Conservation (phyloP, 2,329 filamentous ascomycete species). For the Talaromyces atroroseus region DNA sequence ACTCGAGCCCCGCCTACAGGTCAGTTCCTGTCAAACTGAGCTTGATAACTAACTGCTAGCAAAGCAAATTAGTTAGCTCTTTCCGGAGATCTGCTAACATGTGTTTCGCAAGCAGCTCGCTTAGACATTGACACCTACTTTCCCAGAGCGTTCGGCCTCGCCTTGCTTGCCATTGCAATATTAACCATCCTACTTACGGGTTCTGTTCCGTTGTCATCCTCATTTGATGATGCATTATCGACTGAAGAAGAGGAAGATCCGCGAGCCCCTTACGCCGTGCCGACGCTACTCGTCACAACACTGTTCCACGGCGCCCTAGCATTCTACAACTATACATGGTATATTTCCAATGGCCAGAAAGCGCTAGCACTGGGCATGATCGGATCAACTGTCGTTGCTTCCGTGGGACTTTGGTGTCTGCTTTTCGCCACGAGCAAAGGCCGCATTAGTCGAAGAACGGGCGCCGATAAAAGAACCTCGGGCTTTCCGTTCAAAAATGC, state of each 20-base stretch:
- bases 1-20: slow-evolving; percentile 48
- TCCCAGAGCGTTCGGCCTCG: slow-evolving; percentile 63
- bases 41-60: no score
- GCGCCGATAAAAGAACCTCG: slow-evolving; percentile 61
- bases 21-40: slow-evolving; percentile 28
- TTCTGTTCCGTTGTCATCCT: slow-evolving; percentile 59
- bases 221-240: slow-evolving; percentile 36
- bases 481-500: slow-evolving; percentile 62
- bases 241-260: slow-evolving; percentile 38
- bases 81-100: background rate
- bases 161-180: slow-evolving; percentile 59
- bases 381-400: slow-evolving; percentile 53
- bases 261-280: slow-evolving; percentile 59
- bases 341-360: slow-evolving; percentile 50
- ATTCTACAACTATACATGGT: slow-evolving; percentile 65
- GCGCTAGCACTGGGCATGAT: slow-evolving; percentile 57
- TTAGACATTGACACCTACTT: slow-evolving; percentile 66
- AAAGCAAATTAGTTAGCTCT: background rate
- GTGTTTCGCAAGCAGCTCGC: background rate
- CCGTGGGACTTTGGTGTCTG: slow-evolving; percentile 60
- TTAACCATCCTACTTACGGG: slow-evolving; percentile 66
- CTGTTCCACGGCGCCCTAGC: slow-evolving; percentile 59
- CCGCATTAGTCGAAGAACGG: slow-evolving; percentile 57
- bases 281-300: slow-evolving; percentile 61
- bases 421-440: slow-evolving; percentile 54